These are phyloP conservation scores for Colletotrichum musae DNA, from an alignment of 2,329 filamentous ascomycete genomes.

Conservation along the genomic window DNA sequence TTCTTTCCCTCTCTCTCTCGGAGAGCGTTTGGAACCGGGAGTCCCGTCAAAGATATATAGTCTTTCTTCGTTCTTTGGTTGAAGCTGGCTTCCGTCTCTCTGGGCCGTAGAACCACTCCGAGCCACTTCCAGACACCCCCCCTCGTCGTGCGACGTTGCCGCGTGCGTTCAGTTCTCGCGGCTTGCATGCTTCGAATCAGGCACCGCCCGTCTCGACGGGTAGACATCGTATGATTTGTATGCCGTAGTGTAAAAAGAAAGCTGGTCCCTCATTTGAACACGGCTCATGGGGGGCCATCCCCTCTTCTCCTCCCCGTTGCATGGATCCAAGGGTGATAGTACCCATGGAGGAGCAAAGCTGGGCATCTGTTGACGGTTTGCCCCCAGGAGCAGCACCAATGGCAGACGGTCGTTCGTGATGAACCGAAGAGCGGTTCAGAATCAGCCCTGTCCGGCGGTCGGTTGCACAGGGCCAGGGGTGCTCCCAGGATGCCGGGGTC, in stretches of 20 bases:
- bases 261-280: conserved; percentile 29
- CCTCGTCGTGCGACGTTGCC: conserved; percentile 18
- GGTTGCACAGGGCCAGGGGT: conserved; percentile 14
- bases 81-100: not conserved
- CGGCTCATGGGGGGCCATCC: conserved; percentile 14
- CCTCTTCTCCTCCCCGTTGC: not conserved
- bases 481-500: conserved; percentile 8
- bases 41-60: conserved; percentile 34
- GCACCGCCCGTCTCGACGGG: conserved; percentile 31
- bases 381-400: conserved; percentile 16
- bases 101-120: conserved; percentile 11
- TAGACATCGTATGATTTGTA: conserved; percentile 39
- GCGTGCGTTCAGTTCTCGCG: conserved; percentile 17
- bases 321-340: conserved; percentile 24
- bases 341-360: conserved; percentile 15
- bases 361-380: not conserved
- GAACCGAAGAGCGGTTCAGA: conserved; percentile 25
- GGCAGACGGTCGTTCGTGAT: conserved; percentile 21
- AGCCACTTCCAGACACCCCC: conserved; percentile 2
- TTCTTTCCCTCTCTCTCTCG: not conserved
- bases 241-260: conserved; percentile 33
- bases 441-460: conserved; percentile 28
- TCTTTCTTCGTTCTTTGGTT: not conserved
- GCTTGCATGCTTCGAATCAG: conserved; percentile 13
- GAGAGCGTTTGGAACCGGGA: conserved; percentile 11